A percentile compares a stretch with the other conserved stretches of the same genome.
These are phyloP conservation scores for Paecilomyces sp. DNA, from an alignment of 2,329 filamentous ascomycete species.

Conservation along the genomic window DNA sequence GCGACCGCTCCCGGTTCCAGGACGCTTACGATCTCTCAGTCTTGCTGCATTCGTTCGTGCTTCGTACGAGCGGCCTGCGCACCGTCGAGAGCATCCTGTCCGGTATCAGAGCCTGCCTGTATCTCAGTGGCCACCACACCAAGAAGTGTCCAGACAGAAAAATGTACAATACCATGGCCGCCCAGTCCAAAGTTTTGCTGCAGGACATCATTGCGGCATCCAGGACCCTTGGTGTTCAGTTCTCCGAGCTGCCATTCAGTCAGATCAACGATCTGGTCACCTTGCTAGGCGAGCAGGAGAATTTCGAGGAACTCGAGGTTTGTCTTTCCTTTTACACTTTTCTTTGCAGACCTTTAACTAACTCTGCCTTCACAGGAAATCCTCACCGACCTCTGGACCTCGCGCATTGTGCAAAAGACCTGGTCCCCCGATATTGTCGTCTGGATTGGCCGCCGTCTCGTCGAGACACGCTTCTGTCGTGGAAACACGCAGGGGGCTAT, in stretches of 20 bases:
- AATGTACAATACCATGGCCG: conserved; percentile 21
- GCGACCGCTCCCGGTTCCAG: conserved; percentile 22
- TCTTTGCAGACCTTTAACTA: neutral
- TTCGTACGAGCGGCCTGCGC: conserved; percentile 25
- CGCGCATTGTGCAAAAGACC: conserved; percentile 37
- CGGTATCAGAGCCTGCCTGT: conserved; percentile 30
- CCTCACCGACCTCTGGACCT: conserved; percentile 41
- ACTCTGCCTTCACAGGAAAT: conserved; percentile 16
- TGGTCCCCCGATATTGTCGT: conserved; percentile 43
- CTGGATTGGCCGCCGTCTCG: conserved; percentile 46
- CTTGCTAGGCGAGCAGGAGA: conserved; percentile 29
- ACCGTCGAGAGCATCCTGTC: conserved; percentile 24
- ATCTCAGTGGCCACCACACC: conserved; percentile 26
- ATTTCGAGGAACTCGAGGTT: conserved; percentile 31
- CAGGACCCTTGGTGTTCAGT: conserved; percentile 23
- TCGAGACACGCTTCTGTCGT: conserved; percentile 46
- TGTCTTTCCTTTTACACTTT: neutral
- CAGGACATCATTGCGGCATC: conserved; percentile 24
- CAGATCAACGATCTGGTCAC: conserved; percentile 31
- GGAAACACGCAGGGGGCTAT: conserved; percentile 38
- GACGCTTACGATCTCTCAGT: conserved; percentile 26
- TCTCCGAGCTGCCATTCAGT: conserved; percentile 26
- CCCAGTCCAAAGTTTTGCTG: conserved; percentile 25
- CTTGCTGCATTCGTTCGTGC: conserved; percentile 26
- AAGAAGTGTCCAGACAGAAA: conserved; percentile 20